These are phyloP conservation scores for Alternaria postmessia DNA, from an alignment of 2,329 filamentous ascomycete genomes.

Conservation along the genomic window DNA sequence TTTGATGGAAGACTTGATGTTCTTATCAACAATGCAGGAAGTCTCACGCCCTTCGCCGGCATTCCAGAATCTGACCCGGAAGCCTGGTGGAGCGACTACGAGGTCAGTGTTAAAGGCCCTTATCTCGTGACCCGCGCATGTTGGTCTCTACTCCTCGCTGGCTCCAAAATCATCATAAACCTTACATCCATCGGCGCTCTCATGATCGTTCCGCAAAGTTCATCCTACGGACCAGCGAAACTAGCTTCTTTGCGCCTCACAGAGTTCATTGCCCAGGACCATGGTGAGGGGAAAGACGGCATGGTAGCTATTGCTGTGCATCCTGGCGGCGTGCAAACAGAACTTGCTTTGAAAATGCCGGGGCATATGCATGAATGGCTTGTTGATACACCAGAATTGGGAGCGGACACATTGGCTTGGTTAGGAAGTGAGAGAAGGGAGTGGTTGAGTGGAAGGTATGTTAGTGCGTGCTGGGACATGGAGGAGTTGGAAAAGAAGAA, in stretches of 20 bases:
- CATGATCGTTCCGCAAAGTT: not conserved
- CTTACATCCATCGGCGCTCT: conserved; percentile 56
- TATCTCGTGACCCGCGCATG: conserved; percentile 58
- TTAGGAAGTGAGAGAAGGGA: conserved; percentile 31
- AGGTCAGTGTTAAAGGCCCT: conserved; percentile 59
- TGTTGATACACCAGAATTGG: conserved; percentile 36
- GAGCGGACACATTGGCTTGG: conserved; percentile 39
- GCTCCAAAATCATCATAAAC: conserved; percentile 52
- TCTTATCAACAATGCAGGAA: conserved; percentile 59
- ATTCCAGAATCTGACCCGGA: conserved; percentile 50
- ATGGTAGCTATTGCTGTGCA: conserved; percentile 34
- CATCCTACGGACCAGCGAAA: conserved; percentile 59
- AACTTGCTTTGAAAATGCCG: conserved; percentile 18
- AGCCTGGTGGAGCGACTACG: conserved; percentile 55
- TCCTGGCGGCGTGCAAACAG: conserved; percentile 33
- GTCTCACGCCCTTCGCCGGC: conserved; percentile 37
- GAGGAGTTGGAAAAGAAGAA: conserved; percentile 34
- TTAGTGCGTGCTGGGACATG: conserved; percentile 39
- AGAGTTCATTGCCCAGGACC: conserved; percentile 58
- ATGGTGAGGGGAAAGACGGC: conserved; percentile 26
- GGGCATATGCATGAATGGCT: conserved; percentile 10
- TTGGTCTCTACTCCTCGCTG: conserved; percentile 53
- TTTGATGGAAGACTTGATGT: conserved; percentile 50
- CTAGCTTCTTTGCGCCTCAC: conserved; percentile 60
- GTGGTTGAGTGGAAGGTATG: conserved; percentile 39